Evolutionary conservation across 495 filamentous ascomycete genomes (phyloP), one percentile per base, ranked within the genome.

Genomic region (Cercophora samala): DNA sequence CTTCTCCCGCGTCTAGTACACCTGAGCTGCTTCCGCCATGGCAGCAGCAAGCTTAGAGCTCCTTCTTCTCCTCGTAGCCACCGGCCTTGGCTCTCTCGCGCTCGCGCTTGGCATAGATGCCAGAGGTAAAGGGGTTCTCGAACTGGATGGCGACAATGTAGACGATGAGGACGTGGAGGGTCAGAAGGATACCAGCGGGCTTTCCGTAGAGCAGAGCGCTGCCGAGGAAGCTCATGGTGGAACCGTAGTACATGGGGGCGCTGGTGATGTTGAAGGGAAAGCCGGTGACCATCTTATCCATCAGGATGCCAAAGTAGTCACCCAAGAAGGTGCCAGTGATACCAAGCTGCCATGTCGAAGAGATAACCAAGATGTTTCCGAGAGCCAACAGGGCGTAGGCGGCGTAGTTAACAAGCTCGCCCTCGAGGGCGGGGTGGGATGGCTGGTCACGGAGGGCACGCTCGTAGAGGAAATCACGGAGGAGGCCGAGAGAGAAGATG

Each of bases 231-330:
- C 88, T 91, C 85, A 97, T 82, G 59, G 95, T 93, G 66, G 89
- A 92, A 26, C 95, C 95, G 81, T 92, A 91, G 82, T 99, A 99
- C 95, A 99, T 99, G 53, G 95, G 95, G 51, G 93, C 91, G 68
- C 87, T 87, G 25, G 90, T 94, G 62, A 98, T 81, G 78, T 93
- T 97, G 87, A 99, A 99, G 1, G 95, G 95, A 76, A 99, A 99
- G 13, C 90, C 88, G 5, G 92, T 96, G 56, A 99, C 93, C 59
- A 91, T 92, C 73, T 87, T 83, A 74, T 97, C 93, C 95, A 98
- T 96, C 69, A 99, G 83, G 74, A 99, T 98, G 51, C 95, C 95
- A 73, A 97, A 99, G 81, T 99, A 99, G 81, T 99, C 95, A 65
- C 95, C 95, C 25, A 99, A 83, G 77, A 97, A 99, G 69, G 95